These are phyloP conservation scores for Arthrobotrys sphaeroides DNA, from an alignment of 2,329 filamentous ascomycete genomes.

Conservation along the genomic window DNA sequence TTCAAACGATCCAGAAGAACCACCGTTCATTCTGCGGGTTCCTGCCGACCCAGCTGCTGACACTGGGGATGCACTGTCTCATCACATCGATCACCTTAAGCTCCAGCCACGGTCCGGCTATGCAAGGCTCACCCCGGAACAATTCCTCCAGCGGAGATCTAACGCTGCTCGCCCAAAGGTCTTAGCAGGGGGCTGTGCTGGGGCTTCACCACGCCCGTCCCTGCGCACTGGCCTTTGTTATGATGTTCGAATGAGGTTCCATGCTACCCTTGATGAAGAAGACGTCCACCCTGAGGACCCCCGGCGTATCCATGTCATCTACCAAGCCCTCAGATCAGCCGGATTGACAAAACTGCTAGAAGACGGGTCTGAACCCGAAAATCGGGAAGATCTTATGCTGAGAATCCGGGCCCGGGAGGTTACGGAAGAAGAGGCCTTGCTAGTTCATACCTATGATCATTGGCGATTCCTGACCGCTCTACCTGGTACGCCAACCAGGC, in stretches of 20 bases:
- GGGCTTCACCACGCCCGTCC: slow-evolving; percentile 63
- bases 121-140: slow-evolving; percentile 22
- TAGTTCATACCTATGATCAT: slow-evolving; percentile 80
- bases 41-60: not conserved
- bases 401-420: slow-evolving; percentile 82
- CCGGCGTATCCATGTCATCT: slow-evolving; percentile 89
- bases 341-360: slow-evolving; percentile 72
- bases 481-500: slow-evolving; percentile 16
- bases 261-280: slow-evolving; percentile 81
- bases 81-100: slow-evolving; percentile 4
- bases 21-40: not conserved
- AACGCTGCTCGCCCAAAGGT: not conserved
- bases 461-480: slow-evolving; percentile 68
- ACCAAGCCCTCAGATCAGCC: slow-evolving; percentile 82
- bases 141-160: slow-evolving; percentile 13
- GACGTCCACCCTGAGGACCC: slow-evolving; percentile 95
- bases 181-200: slow-evolving; percentile 58
- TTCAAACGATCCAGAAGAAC: not conserved
- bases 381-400: slow-evolving; percentile 63
- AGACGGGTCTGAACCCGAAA: slow-evolving; percentile 62
- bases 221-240: slow-evolving; percentile 83
- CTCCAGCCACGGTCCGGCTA: slow-evolving; percentile 10
- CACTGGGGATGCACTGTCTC: not conserved
- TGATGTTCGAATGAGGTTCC: slow-evolving; percentile 93
- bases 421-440: slow-evolving; percentile 78